These are phyloP conservation scores for Groenewaldozyma salmanticensis DNA, from an alignment of 805 yeast species.

Conservation along the genomic window DNA sequence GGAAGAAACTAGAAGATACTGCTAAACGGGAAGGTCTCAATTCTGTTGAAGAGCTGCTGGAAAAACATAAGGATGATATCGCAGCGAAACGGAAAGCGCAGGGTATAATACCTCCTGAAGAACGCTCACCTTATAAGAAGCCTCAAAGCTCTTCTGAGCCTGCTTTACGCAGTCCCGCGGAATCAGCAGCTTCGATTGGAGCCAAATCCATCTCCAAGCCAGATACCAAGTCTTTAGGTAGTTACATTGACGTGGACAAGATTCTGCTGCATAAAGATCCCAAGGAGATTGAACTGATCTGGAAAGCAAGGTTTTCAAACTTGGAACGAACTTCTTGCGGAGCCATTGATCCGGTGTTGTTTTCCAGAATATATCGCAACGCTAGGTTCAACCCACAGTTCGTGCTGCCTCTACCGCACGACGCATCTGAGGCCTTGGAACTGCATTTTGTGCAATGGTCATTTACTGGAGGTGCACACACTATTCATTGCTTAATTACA, in stretches of 20 bases:
- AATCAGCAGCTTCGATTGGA: conserved; percentile 15
- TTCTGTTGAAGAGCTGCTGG: conserved; percentile 50
- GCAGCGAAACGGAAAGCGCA: conserved; percentile 36
- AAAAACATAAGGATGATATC: conserved; percentile 51
- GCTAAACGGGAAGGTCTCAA: conserved; percentile 35
- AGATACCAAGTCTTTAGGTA: conserved; percentile 53
- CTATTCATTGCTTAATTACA: conserved; percentile 84
- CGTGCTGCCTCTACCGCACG: conserved; percentile 76
- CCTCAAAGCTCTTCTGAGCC: neutral
- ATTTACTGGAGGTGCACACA: conserved; percentile 62
- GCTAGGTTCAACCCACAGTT: conserved; percentile 75
- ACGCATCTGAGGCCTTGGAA: conserved; percentile 42
- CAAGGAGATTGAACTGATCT: conserved; percentile 64
- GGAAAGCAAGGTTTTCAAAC: conserved; percentile 78
- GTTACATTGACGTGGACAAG: conserved; percentile 65
- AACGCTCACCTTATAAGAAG: conserved; percentile 19
- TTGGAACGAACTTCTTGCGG: conserved; percentile 59
- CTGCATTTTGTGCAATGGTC: conserved; percentile 93
- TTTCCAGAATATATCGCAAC: conserved; percentile 47
- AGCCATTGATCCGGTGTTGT: conserved; percentile 46
- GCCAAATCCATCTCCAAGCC: conserved; percentile 27
- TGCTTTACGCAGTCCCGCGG: neutral
- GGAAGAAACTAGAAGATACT: conserved; percentile 32
- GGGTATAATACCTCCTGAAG: conserved; percentile 21
- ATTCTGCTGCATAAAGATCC: conserved; percentile 38